Percentiles rank a stretch among this genome's conserved stretches.
Evolutionary conservation across 768 basidiomycete genomes (phyloP).

Genomic region (Antrodiella citrinella): DNA sequence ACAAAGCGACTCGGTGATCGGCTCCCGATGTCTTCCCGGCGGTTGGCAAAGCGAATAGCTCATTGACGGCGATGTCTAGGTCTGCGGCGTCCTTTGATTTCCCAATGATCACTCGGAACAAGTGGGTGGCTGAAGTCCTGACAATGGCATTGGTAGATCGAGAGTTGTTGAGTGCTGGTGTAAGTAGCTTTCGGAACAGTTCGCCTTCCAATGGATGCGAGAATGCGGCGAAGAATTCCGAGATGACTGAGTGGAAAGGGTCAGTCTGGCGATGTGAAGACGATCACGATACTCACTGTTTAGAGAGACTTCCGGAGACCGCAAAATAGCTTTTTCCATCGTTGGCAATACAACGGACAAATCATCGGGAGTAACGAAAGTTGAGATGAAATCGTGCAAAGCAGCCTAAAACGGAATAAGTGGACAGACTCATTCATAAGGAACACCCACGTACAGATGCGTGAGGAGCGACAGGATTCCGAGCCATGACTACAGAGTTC

Average conservation of each 20-base stretch:
- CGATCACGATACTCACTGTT: conserved; percentile 28
- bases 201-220: conserved; percentile 38
- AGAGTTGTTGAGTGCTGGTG: conserved; percentile 53
- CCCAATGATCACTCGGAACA: conserved; percentile 45
- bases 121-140: conserved; percentile 43
- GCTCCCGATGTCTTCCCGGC: conserved; percentile 80
- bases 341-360: conserved; percentile 55
- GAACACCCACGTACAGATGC: conserved; percentile 36
- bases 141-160: conserved; percentile 67
- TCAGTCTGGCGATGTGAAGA: neutral
- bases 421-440: conserved; percentile 8
- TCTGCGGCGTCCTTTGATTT: conserved; percentile 30
- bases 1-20: conserved; percentile 78
- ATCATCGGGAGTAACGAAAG: conserved; percentile 41
- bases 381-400: conserved; percentile 53
- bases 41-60: conserved; percentile 68
- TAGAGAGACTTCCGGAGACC: conserved; percentile 75
- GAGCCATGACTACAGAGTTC: conserved; percentile 58
- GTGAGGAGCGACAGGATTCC: conserved; percentile 51
- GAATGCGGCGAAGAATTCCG: conserved; percentile 51
- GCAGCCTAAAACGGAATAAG: conserved; percentile 29
- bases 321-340: conserved; percentile 72
- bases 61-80: conserved; percentile 41
- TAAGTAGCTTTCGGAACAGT: conserved; percentile 45
- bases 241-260: conserved; percentile 33